Evolutionary conservation across 2,329 filamentous ascomycete genomes (phyloP).

Genomic region (Xylariaceae sp.): DNA sequence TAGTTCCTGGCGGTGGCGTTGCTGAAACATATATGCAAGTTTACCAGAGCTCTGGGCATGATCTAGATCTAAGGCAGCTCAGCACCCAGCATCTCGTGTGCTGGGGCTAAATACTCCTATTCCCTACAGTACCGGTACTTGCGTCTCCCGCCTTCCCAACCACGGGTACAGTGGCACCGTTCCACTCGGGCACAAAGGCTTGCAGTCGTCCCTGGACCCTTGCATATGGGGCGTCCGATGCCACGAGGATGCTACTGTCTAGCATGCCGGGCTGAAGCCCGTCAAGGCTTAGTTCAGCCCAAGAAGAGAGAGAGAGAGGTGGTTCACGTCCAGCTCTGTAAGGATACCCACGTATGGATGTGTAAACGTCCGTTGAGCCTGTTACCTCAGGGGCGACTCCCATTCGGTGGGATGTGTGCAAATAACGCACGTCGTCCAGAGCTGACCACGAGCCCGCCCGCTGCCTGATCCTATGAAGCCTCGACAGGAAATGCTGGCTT

Average conservation of each 20-base stretch:
- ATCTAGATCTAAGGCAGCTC: too few relatives aligned
- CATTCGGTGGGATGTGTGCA: slow-evolving; percentile 20
- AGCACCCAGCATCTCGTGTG: too few relatives aligned
- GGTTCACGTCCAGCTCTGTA: slow-evolving; percentile 24
- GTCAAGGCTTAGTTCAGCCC: slow-evolving; percentile 10
- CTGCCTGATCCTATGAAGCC: slow-evolving; percentile 2
- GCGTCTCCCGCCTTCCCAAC: too few relatives aligned
- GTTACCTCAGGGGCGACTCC: slow-evolving; percentile 20
- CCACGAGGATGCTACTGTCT: slow-evolving; percentile 15
- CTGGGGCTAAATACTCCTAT: too few relatives aligned
- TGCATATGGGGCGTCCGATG: slow-evolving; percentile 19
- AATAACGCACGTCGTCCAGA: slow-evolving; percentile 6
- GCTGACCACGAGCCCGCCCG: slow-evolving; percentile 8
- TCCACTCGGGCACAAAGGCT: too few relatives aligned
- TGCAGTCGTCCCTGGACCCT: slow-evolving; percentile 12
- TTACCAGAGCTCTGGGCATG: too few relatives aligned
- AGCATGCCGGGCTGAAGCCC: slow-evolving; percentile 7
- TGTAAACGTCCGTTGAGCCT: slow-evolving; percentile 15
- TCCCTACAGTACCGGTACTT: too few relatives aligned
- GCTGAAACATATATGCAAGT: too few relatives aligned
- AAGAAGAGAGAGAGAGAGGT: slow-evolving; percentile 17
- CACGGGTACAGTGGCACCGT: too few relatives aligned
- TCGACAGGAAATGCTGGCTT: too few relatives aligned
- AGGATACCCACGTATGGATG: slow-evolving; percentile 26
- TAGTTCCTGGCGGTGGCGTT: slow-evolving; percentile 20